Percentiles rank a stretch among this genome's conserved stretches.
Conservation (phyloP, 257 asterid species). For the Anisodus acutangulus region DNA sequence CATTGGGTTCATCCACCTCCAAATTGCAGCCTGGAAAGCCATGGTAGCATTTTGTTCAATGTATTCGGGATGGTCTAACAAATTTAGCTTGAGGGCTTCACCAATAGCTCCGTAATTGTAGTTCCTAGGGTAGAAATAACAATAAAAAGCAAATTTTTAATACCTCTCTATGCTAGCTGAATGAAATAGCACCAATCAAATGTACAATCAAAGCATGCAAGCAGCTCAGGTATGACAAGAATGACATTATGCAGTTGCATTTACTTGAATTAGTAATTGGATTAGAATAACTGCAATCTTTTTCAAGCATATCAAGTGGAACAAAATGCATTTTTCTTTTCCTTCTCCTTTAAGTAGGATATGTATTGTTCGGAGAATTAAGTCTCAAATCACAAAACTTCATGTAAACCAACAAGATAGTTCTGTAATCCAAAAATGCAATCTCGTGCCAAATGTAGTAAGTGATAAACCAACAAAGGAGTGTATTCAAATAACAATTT, state of each 20-base stretch:
- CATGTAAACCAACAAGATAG: neutral
- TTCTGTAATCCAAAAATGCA: neutral
- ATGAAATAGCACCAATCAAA: neutral
- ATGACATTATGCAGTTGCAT: neutral
- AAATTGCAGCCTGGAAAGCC: constrained; percentile 88
- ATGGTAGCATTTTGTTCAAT: constrained; percentile 90
- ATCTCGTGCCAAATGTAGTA: neutral
- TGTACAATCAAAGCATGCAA: neutral
- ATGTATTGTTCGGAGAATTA: neutral
- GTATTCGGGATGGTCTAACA: constrained; percentile 89
- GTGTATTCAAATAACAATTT: neutral
- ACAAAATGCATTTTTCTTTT: neutral
- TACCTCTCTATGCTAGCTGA: neutral
- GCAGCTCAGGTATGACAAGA: neutral
- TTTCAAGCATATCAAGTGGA: neutral
- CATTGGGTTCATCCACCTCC: constrained; percentile 77
- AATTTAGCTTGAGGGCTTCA: constrained; percentile 65
- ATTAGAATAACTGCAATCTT: neutral
- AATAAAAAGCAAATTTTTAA: neutral
- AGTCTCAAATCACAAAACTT: neutral
- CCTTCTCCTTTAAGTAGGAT: neutral
- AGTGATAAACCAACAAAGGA: neutral
- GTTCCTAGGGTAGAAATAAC: constrained; percentile 55
- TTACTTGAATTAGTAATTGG: neutral
- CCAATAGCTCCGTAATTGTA: constrained; percentile 70